phyloP scores from a whole-genome alignment of 352 stramenopile genomes.

The Pythium grandisporangium region DNA sequence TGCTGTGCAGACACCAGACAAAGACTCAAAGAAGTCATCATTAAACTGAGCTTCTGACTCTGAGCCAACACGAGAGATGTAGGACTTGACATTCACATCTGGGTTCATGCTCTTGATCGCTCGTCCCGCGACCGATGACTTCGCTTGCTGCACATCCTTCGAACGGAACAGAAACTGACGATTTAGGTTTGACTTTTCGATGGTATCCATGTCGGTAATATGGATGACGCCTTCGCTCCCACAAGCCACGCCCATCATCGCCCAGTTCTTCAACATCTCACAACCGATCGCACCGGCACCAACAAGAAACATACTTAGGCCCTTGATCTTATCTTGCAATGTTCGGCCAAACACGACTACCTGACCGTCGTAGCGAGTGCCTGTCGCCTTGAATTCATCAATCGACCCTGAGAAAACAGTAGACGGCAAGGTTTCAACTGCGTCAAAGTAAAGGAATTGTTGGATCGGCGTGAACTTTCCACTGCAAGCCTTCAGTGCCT shows the following conservation, averaged over 20 bases:
- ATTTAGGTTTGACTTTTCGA: constrained; percentile 99
- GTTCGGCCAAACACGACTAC: constrained; percentile 85
- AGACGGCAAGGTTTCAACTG: constrained; percentile 93
- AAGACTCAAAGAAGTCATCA: constrained; percentile 95
- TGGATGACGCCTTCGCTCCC: constrained; percentile 82
- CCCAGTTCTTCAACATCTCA: constrained; percentile 99
- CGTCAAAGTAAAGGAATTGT: constrained; percentile 99
- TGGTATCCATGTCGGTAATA: constrained; percentile 99
- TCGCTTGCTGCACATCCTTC: constrained; percentile 95
- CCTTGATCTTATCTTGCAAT: constrained; percentile 77
- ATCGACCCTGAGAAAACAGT: constrained; percentile 27
- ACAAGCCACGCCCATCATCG: constrained; percentile 96
- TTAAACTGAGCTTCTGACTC: constrained; percentile 98
- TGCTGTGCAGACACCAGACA: constrained; percentile 95
- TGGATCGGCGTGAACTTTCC: constrained; percentile 99
- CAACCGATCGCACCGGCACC: constrained; percentile 98
- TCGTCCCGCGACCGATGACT: constrained; percentile 90
- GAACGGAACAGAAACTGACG: constrained; percentile 99
- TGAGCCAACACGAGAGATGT: constrained; percentile 76
- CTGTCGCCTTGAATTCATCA: constrained; percentile 51
- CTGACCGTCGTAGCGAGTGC: constrained; percentile 90
- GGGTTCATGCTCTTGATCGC: constrained; percentile 95
- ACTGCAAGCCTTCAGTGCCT: constrained; percentile 97
- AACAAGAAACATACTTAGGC: constrained; percentile 95
- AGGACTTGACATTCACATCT: constrained; percentile 86